phyloP scores from a whole-genome alignment of 2,329 filamentous ascomycete genomes.

The Alternaria panax region DNA sequence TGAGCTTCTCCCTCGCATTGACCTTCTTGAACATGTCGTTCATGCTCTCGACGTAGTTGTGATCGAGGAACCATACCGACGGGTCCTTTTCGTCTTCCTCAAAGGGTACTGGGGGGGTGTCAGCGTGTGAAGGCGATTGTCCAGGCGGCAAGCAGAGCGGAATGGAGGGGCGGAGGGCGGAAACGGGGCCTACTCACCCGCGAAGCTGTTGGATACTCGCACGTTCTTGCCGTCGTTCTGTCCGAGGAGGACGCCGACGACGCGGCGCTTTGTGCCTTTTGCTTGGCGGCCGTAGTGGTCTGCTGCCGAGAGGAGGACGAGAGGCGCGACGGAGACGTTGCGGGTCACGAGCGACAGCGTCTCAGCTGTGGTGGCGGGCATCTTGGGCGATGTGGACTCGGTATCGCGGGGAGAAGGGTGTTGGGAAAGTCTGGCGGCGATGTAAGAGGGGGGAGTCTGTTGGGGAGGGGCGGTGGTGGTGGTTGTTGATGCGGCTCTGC shows the following conservation, averaged over 20 bases:
- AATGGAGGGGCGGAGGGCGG: slow-evolving; percentile 11
- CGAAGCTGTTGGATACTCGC: slow-evolving; percentile 98
- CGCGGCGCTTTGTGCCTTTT: slow-evolving; percentile 86
- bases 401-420: slow-evolving; percentile 9
- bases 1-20: slow-evolving; percentile 97
- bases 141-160: slow-evolving; percentile 25
- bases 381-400: slow-evolving; percentile 51
- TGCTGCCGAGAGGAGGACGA: slow-evolving; percentile 96
- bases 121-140: slow-evolving; percentile 24
- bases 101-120: slow-evolving; percentile 76
- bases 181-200: slow-evolving; percentile 69
- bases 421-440: slow-evolving; percentile 9
- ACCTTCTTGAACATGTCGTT: slow-evolving; percentile 99
- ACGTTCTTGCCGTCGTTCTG: slow-evolving; percentile 97
- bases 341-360: slow-evolving; percentile 92
- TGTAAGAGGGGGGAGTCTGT: slow-evolving; percentile 15
- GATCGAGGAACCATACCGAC: slow-evolving; percentile 98
- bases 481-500: slow-evolving; percentile 48
- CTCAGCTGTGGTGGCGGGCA: slow-evolving; percentile 97
- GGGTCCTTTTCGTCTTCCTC: slow-evolving; percentile 99
- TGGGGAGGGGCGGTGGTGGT: slow-evolving; percentile 25
- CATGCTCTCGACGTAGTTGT: slow-evolving; percentile 99
- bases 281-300: slow-evolving; percentile 97
- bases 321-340: slow-evolving; percentile 94
- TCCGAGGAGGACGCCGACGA: slow-evolving; percentile 92